Conservation (phyloP, 2,329 filamentous ascomycete species). For the Hirsutella rhossiliensis region DNA sequence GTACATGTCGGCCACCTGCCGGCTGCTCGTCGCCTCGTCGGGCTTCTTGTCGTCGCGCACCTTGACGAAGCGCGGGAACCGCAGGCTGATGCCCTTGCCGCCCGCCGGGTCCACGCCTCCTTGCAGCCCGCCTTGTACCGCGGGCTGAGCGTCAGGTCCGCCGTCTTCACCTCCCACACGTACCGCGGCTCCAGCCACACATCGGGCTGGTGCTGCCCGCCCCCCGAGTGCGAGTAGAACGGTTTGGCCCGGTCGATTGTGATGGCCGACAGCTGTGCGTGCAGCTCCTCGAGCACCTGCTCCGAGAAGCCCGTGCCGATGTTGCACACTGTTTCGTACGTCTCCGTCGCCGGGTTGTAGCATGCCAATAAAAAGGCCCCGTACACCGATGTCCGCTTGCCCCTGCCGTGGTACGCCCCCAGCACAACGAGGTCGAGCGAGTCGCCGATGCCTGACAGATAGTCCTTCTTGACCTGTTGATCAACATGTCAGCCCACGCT, state of each 20-base stretch:
- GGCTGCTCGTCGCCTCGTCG: conserved; percentile 72
- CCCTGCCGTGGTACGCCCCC: conserved; percentile 86
- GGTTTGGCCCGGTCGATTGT: conserved; percentile 87
- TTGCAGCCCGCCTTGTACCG: conserved; percentile 84
- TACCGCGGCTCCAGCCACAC: conserved; percentile 94
- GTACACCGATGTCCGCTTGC: conserved; percentile 91
- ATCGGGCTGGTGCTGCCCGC: conserved; percentile 87
- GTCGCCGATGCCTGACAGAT: conserved; percentile 85
- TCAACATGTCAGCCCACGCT: not conserved
- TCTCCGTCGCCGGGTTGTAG: conserved; percentile 70
- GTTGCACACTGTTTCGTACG: conserved; percentile 94
- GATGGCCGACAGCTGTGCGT: conserved; percentile 61
- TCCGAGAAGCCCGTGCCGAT: conserved; percentile 97
- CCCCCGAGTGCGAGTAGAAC: conserved; percentile 78
- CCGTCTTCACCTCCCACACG: conserved; percentile 97
- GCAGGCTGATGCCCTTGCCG: conserved; percentile 70
- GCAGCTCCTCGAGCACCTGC: conserved; percentile 78
- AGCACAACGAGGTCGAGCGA: conserved; percentile 93
- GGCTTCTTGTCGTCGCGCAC: conserved; percentile 91
- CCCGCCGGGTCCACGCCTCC: conserved; percentile 61
- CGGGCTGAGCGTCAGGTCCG: conserved; percentile 84
- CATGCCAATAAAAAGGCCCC: conserved; percentile 92
- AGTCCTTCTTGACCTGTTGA: conserved; percentile 85
- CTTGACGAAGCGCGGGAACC: conserved; percentile 90
- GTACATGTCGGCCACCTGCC: conserved; percentile 95